Base-by-base conservation (phyloP, 2,329 filamentous ascomycete species). In the Beauveria caledonica region DNA sequence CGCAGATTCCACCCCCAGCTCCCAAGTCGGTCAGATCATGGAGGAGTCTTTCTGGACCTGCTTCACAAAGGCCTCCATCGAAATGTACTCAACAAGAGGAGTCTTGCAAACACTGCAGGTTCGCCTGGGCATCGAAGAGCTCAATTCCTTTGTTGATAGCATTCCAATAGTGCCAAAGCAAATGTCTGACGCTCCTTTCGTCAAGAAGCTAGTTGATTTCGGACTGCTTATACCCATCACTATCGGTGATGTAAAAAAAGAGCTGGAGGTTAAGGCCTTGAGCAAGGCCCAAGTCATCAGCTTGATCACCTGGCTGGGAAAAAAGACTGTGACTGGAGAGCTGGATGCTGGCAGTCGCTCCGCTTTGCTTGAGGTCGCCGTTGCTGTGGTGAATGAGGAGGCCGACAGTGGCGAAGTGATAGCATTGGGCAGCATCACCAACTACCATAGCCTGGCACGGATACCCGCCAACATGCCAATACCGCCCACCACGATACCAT, bases 11-110 rank as follows among this genome's bases (percentile, higher is more conserved):
- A 97, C 95, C 0, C 94, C 94, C 1, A 95, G 89, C 63, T 82
- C 83, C 0, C 82, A 89, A 62, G 89, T 97, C 21, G 90, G 92
- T 0, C 86, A 91, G 68, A 88, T 90, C 63, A 90, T 99, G 58
- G 92, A 97, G 69, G 90, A 97, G 73, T 90, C 92, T 0, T 99
- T 99, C 71, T 99, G 94, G 94, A 95, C 86, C 40, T 92, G 90
- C 64, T 94, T 89, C 68, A 87, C 85, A 70, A 88, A 87, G 64
- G 86, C 90, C 2, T 87, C 85, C 0, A 91, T 97, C 61, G 92
- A 97, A 68, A 83, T 97, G 7, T 86, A 95, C 65, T 97, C 92
- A 1, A 96, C 88, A 21, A 85, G 87, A 62, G 95, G 95, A 60
- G 86, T 99, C 7, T 79, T 97, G 58, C 85, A 88, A n/a, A 95